Conservation (phyloP, 2,329 filamentous ascomycete genomes). For the Aspergillus sp. region DNA sequence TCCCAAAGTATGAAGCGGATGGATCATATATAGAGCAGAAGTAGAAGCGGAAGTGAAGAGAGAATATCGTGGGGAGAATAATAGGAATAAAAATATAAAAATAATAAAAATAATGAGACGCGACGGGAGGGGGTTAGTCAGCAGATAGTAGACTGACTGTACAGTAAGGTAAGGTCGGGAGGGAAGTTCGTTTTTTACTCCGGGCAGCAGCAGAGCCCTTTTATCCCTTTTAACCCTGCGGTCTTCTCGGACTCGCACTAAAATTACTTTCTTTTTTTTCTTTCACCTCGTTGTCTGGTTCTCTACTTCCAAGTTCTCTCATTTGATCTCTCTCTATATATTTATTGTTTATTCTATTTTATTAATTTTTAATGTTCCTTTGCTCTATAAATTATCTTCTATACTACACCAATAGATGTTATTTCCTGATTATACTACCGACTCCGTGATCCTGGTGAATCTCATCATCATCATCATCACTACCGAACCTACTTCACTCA, state of each 20-base stretch:
- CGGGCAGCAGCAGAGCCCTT: conserved; percentile 13
- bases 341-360: conserved; percentile 1
- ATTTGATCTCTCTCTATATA: too few species aligned
- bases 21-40: neutral
- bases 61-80: neutral
- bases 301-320: neutral
- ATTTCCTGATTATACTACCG: neutral
- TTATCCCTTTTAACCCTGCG: conserved; percentile 37
- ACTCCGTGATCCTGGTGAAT: neutral
- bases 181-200: conserved; percentile 11
- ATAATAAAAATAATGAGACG: neutral
- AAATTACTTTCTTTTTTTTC: conserved; percentile 16
- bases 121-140: neutral
- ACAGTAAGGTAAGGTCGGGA: too few species aligned
- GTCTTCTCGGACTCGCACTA: conserved; percentile 16
- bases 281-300: neutral
- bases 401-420: neutral
- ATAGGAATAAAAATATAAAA: neutral
- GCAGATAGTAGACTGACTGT: neutral
- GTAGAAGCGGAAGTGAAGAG: neutral
- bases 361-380: neutral
- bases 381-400: too few species aligned
- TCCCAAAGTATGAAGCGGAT: neutral
- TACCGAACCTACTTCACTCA: too few species aligned
- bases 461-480: neutral